Evolutionary conservation across 306 rosid species (phyloP).

Genomic region (Prunus campanulata): DNA sequence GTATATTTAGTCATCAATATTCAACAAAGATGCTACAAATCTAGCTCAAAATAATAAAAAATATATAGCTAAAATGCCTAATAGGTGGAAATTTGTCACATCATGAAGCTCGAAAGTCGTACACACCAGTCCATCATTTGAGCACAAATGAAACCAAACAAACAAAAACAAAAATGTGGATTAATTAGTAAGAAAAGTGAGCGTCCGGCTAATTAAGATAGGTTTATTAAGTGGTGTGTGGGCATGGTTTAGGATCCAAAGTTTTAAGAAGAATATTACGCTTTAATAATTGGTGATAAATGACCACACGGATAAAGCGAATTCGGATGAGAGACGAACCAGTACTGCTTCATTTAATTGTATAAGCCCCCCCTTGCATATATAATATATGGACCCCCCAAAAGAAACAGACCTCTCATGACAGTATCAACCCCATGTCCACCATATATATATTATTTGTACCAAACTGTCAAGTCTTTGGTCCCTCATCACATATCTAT

Average conservation of each 20-base stretch:
- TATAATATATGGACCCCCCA: conserved; percentile 33
- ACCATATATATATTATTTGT: conserved; percentile 13
- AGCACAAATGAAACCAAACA: too few relatives aligned
- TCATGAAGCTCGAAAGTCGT: too few relatives aligned
- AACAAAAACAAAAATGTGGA: too few relatives aligned
- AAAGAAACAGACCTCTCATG: conserved; percentile 37
- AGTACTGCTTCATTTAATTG: not conserved
- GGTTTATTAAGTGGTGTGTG: conserved; percentile 8
- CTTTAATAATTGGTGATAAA: conserved; percentile 63
- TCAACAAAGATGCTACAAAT: too few relatives aligned
- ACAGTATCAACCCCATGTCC: conserved; percentile 25
- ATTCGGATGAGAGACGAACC: conserved; percentile 28
- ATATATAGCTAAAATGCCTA: too few relatives aligned
- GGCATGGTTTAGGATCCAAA: conserved; percentile 25
- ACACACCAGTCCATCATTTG: too few relatives aligned
- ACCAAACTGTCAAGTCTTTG: conserved; percentile 12
- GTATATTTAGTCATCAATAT: too few relatives aligned
- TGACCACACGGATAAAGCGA: conserved; percentile 55
- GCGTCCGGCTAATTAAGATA: not conserved
- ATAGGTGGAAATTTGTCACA: too few relatives aligned
- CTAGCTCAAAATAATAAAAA: too few relatives aligned
- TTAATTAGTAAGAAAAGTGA: not conserved
- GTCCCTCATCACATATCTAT: conserved; percentile 37
- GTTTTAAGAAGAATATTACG: conserved; percentile 47
- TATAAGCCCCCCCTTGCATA: too few relatives aligned